phyloP scores from a whole-genome alignment of 2,329 filamentous ascomycete genomes.

The Xylaria sp. region DNA sequence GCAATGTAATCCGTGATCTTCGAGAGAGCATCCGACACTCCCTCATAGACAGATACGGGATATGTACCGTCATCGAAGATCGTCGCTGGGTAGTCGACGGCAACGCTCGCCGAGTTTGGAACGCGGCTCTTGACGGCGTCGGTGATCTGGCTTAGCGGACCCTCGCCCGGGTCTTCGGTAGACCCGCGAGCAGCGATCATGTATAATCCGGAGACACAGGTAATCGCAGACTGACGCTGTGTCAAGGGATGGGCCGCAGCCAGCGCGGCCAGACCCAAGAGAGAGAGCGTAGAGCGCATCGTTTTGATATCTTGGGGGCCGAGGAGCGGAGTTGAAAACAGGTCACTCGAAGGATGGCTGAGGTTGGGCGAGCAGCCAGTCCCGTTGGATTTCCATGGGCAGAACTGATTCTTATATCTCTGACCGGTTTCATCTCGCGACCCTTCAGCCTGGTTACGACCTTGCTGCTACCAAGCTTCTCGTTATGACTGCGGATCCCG shows the following conservation, averaged over 20 bases:
- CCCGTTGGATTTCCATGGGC: background rate
- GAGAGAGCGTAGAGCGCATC: conserved; percentile 20
- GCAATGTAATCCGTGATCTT: conserved; percentile 28
- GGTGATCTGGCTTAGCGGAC: conserved; percentile 24
- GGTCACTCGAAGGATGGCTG: conserved; percentile 7
- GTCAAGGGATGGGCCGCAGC: conserved; percentile 25
- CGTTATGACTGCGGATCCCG: background rate
- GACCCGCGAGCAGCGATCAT: conserved; percentile 37
- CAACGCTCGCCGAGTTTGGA: conserved; percentile 26
- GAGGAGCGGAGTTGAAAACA: background rate
- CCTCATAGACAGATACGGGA: conserved; percentile 28
- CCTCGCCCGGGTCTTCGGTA: conserved; percentile 29
- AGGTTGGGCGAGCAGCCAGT: background rate
- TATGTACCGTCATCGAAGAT: conserved; percentile 33
- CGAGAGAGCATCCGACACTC: conserved; percentile 27
- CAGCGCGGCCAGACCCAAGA: conserved; percentile 26
- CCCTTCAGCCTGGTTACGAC: background rate
- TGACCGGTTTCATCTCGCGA: background rate
- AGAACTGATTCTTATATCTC: conserved; percentile 17
- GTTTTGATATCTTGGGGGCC: background rate
- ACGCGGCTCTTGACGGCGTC: conserved; percentile 23
- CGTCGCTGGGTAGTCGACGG: conserved; percentile 35
- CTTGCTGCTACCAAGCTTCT: background rate
- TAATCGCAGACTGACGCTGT: conserved; percentile 17
- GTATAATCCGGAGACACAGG: conserved; percentile 35